A percentile compares a stretch with the other conserved stretches of the same genome.
phyloP scores from a whole-genome alignment of 2,329 filamentous ascomycete species.

The Ceratocystis papillata region DNA sequence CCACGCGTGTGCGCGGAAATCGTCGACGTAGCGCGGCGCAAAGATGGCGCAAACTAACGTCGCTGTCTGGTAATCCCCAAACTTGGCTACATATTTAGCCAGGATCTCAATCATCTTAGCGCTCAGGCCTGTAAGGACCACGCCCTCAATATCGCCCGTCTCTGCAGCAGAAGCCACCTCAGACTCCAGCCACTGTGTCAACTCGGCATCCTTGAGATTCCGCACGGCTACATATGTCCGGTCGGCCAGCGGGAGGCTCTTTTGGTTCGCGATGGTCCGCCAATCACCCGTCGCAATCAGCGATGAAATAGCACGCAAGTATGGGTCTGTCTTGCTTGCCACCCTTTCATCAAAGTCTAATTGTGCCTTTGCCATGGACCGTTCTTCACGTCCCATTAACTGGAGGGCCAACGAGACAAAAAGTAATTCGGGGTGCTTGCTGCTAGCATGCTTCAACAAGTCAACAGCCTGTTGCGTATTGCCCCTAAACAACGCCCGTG shows the following conservation, averaged over 20 bases:
- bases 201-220: conserved; percentile 50
- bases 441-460: conserved; percentile 57
- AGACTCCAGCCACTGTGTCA: conserved; percentile 57
- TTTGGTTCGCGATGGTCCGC: conserved; percentile 60
- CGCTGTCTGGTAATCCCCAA: conserved; percentile 68
- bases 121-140: conserved; percentile 67
- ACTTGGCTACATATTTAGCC: conserved; percentile 63
- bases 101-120: conserved; percentile 64
- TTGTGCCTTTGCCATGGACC: conserved; percentile 37
- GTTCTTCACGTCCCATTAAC: conserved; percentile 45
- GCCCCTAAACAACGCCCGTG: conserved; percentile 63
- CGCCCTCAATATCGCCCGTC: conserved; percentile 54
- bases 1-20: conserved; percentile 65
- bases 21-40: conserved; percentile 64
- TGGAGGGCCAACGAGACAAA: conserved; percentile 59
- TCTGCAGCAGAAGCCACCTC: conserved; percentile 49
- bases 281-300: conserved; percentile 69
- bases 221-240: conserved; percentile 62
- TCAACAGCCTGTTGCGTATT: conserved; percentile 57
- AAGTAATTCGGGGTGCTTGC: conserved; percentile 51
- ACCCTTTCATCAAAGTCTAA: conserved; percentile 49
- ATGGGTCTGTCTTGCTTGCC: conserved; percentile 60
- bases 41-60: conserved; percentile 64
- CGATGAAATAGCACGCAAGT: conserved; percentile 67
- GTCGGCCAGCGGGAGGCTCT: conserved; percentile 62